phyloP scores from a whole-genome alignment of 2,329 filamentous ascomycete genomes.

The Botryotinia narcissicola region DNA sequence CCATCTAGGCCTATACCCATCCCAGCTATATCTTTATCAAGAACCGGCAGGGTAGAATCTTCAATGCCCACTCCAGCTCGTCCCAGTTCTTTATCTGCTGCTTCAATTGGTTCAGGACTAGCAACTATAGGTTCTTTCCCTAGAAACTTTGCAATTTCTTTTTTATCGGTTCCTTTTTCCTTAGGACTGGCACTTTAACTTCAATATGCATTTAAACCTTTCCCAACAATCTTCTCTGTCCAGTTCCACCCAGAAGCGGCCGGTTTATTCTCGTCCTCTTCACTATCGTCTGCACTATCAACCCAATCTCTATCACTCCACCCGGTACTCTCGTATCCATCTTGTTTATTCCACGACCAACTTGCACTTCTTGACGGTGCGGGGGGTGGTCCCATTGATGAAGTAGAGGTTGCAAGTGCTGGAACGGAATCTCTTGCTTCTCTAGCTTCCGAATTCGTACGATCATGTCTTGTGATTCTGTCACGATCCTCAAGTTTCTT shows the following conservation, averaged over 20 bases:
- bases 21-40: background rate
- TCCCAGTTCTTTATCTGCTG: background rate
- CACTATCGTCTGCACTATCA: conserved; percentile 50
- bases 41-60: background rate
- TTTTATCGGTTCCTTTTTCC: background rate
- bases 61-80: background rate
- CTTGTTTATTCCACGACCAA: background rate
- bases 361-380: conserved; percentile 9
- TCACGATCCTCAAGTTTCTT: conserved; percentile 8
- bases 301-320: conserved; percentile 68
- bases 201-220: conserved; percentile 26
- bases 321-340: conserved; percentile 48
- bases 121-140: background rate
- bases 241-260: conserved; percentile 47
- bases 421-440: conserved; percentile 44
- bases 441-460: conserved; percentile 47
- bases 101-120: background rate
- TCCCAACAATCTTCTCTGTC: conserved; percentile 55
- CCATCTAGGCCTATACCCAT: background rate
- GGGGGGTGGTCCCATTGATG: conserved; percentile 20
- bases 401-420: conserved; percentile 29
- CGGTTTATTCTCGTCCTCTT: conserved; percentile 22
- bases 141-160: background rate
- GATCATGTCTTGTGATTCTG: conserved; percentile 39
- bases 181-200: background rate